Percentiles rank a stretch among this genome's conserved stretches.
Conservation (phyloP, 305 asterid species). For the Fraxinus velutina region DNA sequence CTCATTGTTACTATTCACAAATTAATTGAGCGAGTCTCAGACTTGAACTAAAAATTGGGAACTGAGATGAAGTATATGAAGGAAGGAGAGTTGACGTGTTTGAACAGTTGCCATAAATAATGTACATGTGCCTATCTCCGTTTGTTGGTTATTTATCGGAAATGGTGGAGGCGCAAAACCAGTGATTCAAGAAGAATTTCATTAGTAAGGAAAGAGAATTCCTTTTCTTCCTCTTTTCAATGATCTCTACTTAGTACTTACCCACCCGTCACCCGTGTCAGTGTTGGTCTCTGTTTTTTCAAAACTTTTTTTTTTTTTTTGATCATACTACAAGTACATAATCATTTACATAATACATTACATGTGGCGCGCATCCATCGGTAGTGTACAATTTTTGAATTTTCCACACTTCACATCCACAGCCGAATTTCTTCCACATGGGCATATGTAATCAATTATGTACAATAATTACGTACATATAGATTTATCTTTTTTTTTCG, state of each 20-base stretch:
- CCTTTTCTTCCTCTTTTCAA: background rate
- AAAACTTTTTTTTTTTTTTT: no score
- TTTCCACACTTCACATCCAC: no score
- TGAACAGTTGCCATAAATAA: constrained; percentile 2
- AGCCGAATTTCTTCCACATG: no score
- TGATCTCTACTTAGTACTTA: background rate
- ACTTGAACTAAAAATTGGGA: background rate
- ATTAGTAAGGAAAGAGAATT: background rate
- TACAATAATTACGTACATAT: no score
- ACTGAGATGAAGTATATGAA: background rate
- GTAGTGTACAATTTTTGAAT: no score
- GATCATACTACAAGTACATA: no score
- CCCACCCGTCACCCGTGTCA: no score
- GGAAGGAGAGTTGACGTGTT: constrained; percentile 15
- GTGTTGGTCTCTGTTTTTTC: background rate
- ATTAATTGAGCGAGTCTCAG: constrained; percentile 6
- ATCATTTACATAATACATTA: no score
- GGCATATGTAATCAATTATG: no score
- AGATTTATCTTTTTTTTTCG: no score
- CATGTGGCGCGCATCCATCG: no score
- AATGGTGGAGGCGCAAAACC: constrained; percentile 20
- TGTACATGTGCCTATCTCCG: background rate
- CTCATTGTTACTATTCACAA: constrained; percentile 24
- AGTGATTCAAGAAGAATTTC: background rate
- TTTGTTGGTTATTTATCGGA: constrained; percentile 8